Evolutionary conservation across 129 eudicot genomes (phyloP), one percentile per base, ranked within the genome.

Genomic region (Arctium lappa): DNA sequence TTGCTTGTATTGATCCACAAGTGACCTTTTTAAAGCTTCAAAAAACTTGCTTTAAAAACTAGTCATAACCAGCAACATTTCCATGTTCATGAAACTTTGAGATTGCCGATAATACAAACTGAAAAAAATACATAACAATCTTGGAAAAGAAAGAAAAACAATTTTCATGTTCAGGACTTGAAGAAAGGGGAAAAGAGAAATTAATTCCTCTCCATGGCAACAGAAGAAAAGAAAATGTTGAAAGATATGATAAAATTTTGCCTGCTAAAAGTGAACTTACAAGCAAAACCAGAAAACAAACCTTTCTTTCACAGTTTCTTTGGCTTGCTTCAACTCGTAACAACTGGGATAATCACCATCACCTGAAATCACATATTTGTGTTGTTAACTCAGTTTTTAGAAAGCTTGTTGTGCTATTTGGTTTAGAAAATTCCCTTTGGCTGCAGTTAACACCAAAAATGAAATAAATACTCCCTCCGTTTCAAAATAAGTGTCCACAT

Each of bases 1-100:
- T 40, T 78, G 44, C 79, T 62, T 42, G 80, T 62, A 65, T 73
- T n/a, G 9, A 80, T 80, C 84, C 72, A 80, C 72, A 71, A 48
- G 72, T 71, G 68, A 48, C 77, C 72, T 80, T 72, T 22, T 80
- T 74, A 82, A 60, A 74, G 75, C 33, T 74, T 74, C 6, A 75
- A 74, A 56, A 16, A 62, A 62, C 29, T 8, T 31, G 50, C 38
- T 70, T 33, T 13, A 1, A 30, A 18, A 40, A 63, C 74, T 31
- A 48, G 50, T 70, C 78, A n/a, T 73, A 42, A 37, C 44, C 30
- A 73, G 56, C 30, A 80, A 80, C 82, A n/a, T 53, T 48, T 70
- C 15, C 72, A 22, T 36, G 71, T 32, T 70, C 48, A 9, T 70
- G 53, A 71, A 79, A 33, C 66, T 68, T 27, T 15, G 15, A 60